Conservation (phyloP, 306 rosid species). For the Fragaria iinumae region DNA sequence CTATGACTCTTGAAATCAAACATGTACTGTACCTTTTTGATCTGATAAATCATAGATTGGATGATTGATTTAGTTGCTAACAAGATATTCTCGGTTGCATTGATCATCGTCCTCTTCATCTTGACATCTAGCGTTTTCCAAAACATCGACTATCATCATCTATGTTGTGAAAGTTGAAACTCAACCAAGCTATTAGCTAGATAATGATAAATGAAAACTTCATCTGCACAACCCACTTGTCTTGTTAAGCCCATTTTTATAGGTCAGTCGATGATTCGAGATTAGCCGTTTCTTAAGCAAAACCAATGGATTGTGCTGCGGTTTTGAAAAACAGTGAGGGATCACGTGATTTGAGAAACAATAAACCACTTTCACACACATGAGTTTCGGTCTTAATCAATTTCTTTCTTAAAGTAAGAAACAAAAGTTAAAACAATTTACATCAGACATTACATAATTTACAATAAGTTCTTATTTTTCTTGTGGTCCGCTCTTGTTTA, state of each 20-base stretch:
- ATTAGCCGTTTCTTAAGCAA: neutral
- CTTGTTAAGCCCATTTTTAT: neutral
- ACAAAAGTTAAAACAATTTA: too few species aligned
- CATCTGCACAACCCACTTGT: neutral
- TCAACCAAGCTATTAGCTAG: neutral
- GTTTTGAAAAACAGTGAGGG: neutral
- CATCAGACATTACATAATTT: too few species aligned
- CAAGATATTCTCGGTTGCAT: neutral
- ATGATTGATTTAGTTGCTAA: neutral
- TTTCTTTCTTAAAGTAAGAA: too few species aligned
- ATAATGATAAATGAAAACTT: neutral
- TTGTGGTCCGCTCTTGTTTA: too few species aligned
- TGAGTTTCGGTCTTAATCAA: too few species aligned
- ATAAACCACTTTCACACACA: neutral
- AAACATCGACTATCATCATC: neutral
- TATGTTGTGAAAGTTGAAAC: neutral
- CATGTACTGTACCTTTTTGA: too few species aligned
- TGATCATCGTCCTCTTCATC: neutral
- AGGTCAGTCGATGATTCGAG: neutral
- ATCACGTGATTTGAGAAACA: neutral
- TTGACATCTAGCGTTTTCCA: too few species aligned
- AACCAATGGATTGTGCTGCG: neutral
- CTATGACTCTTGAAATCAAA: too few species aligned
- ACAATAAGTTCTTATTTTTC: too few species aligned
- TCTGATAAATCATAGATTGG: neutral